A percentile compares a stretch with the other conserved stretches of the same genome.
phyloP scores from a whole-genome alignment of 345 rosid species.

The Zanthoxylum bungeanum region DNA sequence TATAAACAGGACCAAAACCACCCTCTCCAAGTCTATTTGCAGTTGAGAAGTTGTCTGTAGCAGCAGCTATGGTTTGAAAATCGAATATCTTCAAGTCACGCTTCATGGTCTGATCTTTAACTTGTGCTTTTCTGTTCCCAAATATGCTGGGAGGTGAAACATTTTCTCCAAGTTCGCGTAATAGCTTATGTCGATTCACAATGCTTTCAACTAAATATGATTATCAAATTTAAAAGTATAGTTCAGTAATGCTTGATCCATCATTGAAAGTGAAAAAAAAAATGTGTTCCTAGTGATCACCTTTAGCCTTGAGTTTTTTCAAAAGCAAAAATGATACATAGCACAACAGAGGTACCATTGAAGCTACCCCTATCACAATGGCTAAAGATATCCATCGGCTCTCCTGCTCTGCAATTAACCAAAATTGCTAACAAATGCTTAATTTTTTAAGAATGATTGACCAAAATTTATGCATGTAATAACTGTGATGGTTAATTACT shows the following conservation, averaged over 20 bases:
- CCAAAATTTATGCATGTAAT: no score
- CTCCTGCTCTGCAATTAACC: background rate
- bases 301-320: background rate
- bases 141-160: background rate
- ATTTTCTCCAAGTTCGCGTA: background rate
- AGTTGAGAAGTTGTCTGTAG: constrained; percentile 1
- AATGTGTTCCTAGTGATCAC: background rate
- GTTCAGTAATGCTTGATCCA: background rate
- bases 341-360: background rate
- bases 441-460: no score
- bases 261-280: background rate
- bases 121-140: background rate
- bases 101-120: background rate
- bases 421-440: background rate
- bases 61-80: background rate
- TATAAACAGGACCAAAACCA: constrained; percentile 12
- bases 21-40: constrained; percentile 9
- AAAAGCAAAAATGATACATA: no score
- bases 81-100: background rate
- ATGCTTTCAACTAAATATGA: background rate
- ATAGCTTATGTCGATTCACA: no score
- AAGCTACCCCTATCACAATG: background rate
- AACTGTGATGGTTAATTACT: background rate
- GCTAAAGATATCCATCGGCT: background rate
- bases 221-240: background rate